Evolutionary conservation across 2,329 filamentous ascomycete species (phyloP), one percentile per base, ranked within the genome.

Genomic region (Fusarium algeriense): DNA sequence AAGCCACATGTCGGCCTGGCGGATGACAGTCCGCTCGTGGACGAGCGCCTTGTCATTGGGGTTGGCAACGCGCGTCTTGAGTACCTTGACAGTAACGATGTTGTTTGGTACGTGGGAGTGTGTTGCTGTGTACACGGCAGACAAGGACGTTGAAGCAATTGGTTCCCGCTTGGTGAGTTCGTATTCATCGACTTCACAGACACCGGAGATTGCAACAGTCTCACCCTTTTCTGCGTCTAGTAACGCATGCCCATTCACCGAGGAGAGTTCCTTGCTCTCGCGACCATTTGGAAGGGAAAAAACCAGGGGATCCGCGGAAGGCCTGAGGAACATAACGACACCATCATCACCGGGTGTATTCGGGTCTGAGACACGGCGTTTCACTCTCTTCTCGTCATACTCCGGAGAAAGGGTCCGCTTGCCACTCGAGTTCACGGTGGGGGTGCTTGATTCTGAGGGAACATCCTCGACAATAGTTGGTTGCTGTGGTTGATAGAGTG

Each of bases 1-100:
- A 67, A 88, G 78, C 87, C 88, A 90, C 75, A 87, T 86, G 73
- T 89, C 86, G 44, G 88, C 87, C 74, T 90, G 88, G 2, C 84
- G 85, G 70, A 90, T 88, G 45, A 89, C 85, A 63, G 86, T 87
- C 59, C 84, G 83, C 74, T 88, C 87, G 56, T 83, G 82, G 23
- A 87, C 83, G 45, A 84, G 82, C 5, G 85, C 83, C 59, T 85
- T 86, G 45, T 82, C 76, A 53, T 81, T 78, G 6, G 81, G 69
- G 44, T 80, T 81, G 35, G 81, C 72, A 6, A 83, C 76, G 9
- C 83, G 79, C 3, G 88, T 89, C 78, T 89, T 89, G 69, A 90
- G 85, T 3, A 90, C 87, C 73, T 90, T 90, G 77, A 89, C 87
- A 2, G 87, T 89, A 60, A 89, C 86, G 58, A 88, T 84, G 23